Evolutionary conservation across 2,329 filamentous ascomycete genomes (phyloP), one percentile per base, ranked within the genome.

Genomic region (Alternaria ventricosa): DNA sequence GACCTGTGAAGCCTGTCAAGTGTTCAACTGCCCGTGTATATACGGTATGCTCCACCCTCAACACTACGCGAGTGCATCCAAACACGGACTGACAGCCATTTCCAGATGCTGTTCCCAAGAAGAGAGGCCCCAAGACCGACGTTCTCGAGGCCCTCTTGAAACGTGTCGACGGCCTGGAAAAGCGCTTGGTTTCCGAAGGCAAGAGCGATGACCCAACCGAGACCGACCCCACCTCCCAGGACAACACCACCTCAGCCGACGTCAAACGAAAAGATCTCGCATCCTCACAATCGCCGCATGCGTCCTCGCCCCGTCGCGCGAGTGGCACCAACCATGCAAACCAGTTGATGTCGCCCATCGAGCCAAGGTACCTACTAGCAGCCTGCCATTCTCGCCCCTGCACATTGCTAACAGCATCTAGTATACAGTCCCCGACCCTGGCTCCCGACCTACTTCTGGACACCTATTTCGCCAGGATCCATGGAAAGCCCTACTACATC

Each of bases 61-160:
- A 61, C 50, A 54, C 43, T 62, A 44, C 66, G 36, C 28, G 25
- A 27, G 33, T 55, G 50, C 56, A 23, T 61, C 27, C 56, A 63
- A 12, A 30, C 51, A 33, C 55, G 61, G 60, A 63, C 66, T 74
- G 64, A 74, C 64, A 22, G 20, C 51, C 49, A 36, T 45, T 59
- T 63, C 13, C 64, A 94, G 93, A 97, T 83, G 93, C 93, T 25
- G 88, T 96, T 18, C 93, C 93, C 0, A 96, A 96, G 82, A 96
- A 96, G 79, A 87, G 93, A 77, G 93, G 93, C 0, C 93, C 93
- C 3, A 97, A 97, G 81, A 96, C 93, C 27, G 93, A 97, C 77
- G 92, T 96, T 5, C 84, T 96, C 30, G 93, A 96, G 78, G 92
- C 93, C 2, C 83, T 96, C 9, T 77, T 96, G 63, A 96, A 95